Percentiles rank a stretch among this genome's conserved stretches.
Evolutionary conservation across 169 alveolate genomes (phyloP).

Genomic region (Eimeria praecox): DNA sequence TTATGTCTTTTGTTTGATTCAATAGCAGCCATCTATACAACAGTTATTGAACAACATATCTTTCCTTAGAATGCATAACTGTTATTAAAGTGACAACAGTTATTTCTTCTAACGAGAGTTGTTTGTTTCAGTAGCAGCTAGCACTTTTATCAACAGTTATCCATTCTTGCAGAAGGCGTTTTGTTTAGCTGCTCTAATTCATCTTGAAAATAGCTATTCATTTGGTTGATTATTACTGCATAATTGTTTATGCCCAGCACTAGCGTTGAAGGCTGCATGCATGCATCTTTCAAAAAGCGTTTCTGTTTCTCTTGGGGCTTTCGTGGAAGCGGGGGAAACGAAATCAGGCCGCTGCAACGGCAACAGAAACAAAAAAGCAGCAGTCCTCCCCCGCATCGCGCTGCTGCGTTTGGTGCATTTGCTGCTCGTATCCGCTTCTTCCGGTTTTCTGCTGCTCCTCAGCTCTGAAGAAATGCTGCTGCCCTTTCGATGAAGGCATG

Average conservation of each 20-base stretch:
- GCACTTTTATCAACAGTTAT: no score
- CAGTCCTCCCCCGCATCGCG: not conserved
- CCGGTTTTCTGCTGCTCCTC: not conserved
- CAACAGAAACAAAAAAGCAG: conserved; percentile 61
- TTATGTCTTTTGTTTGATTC: no score
- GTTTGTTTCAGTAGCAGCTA: no score
- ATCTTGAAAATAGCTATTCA: no score
- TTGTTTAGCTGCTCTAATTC: no score
- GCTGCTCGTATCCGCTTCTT: not conserved
- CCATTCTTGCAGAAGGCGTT: no score
- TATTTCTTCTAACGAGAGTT: no score
- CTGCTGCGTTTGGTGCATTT: not conserved
- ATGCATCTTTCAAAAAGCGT: conserved; percentile 9
- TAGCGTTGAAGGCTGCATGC: conserved; percentile 4
- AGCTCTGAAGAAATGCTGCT: not conserved
- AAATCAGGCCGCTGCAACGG: conserved; percentile 56
- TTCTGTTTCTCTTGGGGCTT: not conserved
- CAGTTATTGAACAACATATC: no score
- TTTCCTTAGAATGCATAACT: no score
- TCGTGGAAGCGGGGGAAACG: conserved; percentile 12
- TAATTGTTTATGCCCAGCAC: not conserved
- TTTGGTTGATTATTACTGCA: no score
- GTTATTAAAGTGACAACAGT: no score
- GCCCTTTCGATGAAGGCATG: not conserved
- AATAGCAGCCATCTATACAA: no score